Percentiles rank a stretch among this genome's conserved stretches.
Evolutionary conservation across 352 stramenopile species (phyloP).

Genomic region (Phytopythium aichiense): DNA sequence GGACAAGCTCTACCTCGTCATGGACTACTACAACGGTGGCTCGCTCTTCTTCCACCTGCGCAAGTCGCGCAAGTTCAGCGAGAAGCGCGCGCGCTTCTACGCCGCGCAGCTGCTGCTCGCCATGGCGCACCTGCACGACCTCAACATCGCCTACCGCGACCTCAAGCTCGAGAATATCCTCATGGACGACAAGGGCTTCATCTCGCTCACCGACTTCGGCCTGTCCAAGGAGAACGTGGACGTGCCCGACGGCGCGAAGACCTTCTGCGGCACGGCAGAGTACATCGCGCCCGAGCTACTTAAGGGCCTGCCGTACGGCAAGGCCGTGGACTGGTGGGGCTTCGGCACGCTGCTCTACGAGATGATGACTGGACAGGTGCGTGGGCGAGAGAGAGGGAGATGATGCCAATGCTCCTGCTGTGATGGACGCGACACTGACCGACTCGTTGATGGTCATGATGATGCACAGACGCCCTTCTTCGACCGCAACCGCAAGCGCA

Average conservation of each 20-base stretch:
- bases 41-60: slow-evolving; percentile 91
- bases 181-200: slow-evolving; percentile 93
- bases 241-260: slow-evolving; percentile 84
- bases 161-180: slow-evolving; percentile 96
- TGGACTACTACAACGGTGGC: slow-evolving; percentile 92
- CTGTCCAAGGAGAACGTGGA: slow-evolving; percentile 92
- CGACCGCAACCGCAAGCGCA: slow-evolving; percentile 93
- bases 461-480: slow-evolving; percentile 90
- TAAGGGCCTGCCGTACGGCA: slow-evolving; percentile 86
- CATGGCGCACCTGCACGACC: slow-evolving; percentile 91
- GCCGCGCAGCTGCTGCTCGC: slow-evolving; percentile 88
- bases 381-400: not conserved
- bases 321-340: slow-evolving; percentile 92
- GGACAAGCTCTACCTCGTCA: slow-evolving; percentile 91
- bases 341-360: slow-evolving; percentile 94
- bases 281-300: slow-evolving; percentile 92
- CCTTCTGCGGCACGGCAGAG: slow-evolving; percentile 91
- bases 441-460: not conserved
- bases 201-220: slow-evolving; percentile 91
- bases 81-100: slow-evolving; percentile 89
- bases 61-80: slow-evolving; percentile 88
- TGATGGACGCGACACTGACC: not conserved
- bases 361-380: slow-evolving; percentile 89
- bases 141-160: slow-evolving; percentile 93
- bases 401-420: not conserved